phyloP scores from a whole-genome alignment of 495 filamentous ascomycete genomes.

The Aspergillus homomorphus region DNA sequence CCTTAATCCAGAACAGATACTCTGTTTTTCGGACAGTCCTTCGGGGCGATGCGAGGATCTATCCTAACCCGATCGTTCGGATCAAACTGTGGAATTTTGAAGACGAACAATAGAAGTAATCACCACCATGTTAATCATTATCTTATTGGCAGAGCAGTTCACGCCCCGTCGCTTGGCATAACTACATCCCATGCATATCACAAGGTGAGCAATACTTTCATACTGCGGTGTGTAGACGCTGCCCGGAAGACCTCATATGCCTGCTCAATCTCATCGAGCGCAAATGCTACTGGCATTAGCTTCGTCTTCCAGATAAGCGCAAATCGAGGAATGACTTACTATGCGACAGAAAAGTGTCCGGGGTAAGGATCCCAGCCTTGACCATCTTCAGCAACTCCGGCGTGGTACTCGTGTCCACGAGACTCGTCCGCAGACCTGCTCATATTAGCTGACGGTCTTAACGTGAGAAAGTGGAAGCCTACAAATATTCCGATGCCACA shows the following conservation, averaged over 20 bases:
- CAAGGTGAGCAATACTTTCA: conserved; percentile 1
- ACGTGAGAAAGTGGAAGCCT: background rate
- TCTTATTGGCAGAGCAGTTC: too few species aligned
- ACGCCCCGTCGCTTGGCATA: background rate
- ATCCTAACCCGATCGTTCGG: too few species aligned
- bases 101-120: too few species aligned
- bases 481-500: conserved; percentile 48
- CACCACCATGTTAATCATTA: too few species aligned
- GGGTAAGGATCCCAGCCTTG: conserved; percentile 22
- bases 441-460: conserved; percentile 8
- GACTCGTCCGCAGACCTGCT: conserved; percentile 40
- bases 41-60: too few species aligned
- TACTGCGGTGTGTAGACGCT: background rate
- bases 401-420: conserved; percentile 46
- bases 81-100: too few species aligned
- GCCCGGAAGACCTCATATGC: conserved; percentile 1
- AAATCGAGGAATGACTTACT: too few species aligned
- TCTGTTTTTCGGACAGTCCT: too few species aligned
- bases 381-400: conserved; percentile 42
- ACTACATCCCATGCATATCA: background rate
- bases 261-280: background rate
- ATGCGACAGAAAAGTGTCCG: conserved; percentile 2
- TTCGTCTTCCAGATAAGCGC: background rate
- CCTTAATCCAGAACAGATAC: too few species aligned
- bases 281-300: background rate